A percentile compares a stretch with the other conserved stretches of the same genome.
phyloP scores from a whole-genome alignment of 257 asterid genomes.

The Linderniella brevidens region DNA sequence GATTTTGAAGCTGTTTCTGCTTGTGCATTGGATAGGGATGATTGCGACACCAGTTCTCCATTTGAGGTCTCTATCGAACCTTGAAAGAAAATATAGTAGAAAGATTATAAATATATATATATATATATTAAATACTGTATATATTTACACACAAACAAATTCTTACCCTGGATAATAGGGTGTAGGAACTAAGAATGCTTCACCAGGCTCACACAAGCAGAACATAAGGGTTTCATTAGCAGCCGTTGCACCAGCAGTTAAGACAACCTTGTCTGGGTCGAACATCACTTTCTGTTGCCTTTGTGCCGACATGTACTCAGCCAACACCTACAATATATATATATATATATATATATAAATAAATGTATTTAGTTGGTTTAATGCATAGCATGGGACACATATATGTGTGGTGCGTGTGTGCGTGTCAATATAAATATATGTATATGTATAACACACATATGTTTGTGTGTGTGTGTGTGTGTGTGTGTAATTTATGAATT shows the following conservation, averaged over 20 bases:
- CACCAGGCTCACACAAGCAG: constrained; percentile 61
- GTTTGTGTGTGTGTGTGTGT: too few relatives aligned
- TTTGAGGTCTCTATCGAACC: constrained; percentile 48
- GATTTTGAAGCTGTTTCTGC: constrained; percentile 35
- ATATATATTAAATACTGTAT: too few relatives aligned
- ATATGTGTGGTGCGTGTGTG: too few relatives aligned
- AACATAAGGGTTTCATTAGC: constrained; percentile 62
- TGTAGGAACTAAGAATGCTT: constrained; percentile 53
- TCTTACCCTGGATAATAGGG: constrained; percentile 67
- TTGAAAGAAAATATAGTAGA: constrained; percentile 9
- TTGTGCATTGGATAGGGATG: constrained; percentile 36
- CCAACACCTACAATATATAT: too few relatives aligned
- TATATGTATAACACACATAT: too few relatives aligned
- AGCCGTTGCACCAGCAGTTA: constrained; percentile 71
- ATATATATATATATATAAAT: constrained; percentile 12
- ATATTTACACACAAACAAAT: too few relatives aligned
- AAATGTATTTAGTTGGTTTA: too few relatives aligned
- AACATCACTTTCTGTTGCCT: constrained; percentile 49
- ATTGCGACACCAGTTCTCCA: constrained; percentile 55
- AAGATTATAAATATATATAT: too few relatives aligned
- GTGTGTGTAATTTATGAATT: too few relatives aligned
- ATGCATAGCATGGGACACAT: neutral
- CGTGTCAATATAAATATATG: too few relatives aligned
- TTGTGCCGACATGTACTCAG: constrained; percentile 45
- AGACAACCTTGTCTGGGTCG: constrained; percentile 42